Evolutionary conservation across 1,139 yeast genomes (phyloP), one percentile per base, ranked within the genome.

Genomic region (Sugiyamaella pinicola): DNA sequence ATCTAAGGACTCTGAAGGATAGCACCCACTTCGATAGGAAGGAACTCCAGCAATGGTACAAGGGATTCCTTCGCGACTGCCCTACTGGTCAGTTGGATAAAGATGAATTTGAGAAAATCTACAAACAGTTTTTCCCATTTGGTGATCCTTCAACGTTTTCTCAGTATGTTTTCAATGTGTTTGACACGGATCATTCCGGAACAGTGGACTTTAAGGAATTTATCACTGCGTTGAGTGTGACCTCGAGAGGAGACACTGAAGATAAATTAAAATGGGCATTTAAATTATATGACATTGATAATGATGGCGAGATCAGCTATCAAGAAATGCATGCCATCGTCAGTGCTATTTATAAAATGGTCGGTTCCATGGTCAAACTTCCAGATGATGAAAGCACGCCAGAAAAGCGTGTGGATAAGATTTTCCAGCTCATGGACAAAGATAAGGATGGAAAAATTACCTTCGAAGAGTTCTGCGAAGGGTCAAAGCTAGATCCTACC

Each of bases 21-120:
- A 86, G 90, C 29, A 95, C 99, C 0, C 86, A 89, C 67, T 95
- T 95, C 68, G 96, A 93, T 67, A 83, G 93, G 55, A 78, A 96
- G 61, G 99, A 95, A 68, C 81, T 95, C 49, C 98, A 93, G 69
- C 99, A 91, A 67, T 93, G 99, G 99, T 93, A 91, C 69, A 91
- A 90, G 69, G 98, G 98, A 3, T 93, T 93, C 64, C 76, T 87
- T 47, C 79, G 96, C 65, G 99, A 95, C 66, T 91, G 97, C 69
- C 98, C 98, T 0, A 78, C 83, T 43, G 99, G 99, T 0, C 93
- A 86, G 66, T 75, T 95, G 42, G 82, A 90, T 8, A 87, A 86
- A 65, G 88, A 86, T 51, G 98, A 93, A 67, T 90, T 95, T 69
- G 84, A 87, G 60, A 88, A 87, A 69, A 91, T 93, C 18, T 95